These are phyloP conservation scores for Xerophyta viscosa DNA, from an alignment of 106 monocot genomes.

Conservation along the genomic window DNA sequence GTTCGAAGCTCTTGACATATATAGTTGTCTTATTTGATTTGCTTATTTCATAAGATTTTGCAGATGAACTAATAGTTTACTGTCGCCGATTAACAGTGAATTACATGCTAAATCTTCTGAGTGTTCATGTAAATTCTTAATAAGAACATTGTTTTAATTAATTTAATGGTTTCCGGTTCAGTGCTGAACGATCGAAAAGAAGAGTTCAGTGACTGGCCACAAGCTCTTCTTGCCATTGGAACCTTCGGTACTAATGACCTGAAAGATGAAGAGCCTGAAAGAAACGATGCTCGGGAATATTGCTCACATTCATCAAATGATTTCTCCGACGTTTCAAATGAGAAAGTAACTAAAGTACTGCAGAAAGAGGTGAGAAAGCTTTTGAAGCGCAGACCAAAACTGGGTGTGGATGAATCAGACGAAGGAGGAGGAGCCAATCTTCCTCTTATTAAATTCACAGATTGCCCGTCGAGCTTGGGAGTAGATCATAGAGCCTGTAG, in stretches of 20 bases:
- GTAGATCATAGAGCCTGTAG: slow-evolving; percentile 16
- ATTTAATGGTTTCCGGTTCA: slow-evolving; percentile 12
- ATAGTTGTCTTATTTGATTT: too few relatives aligned
- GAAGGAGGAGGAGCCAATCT: slow-evolving; percentile 21
- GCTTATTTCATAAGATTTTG: too few relatives aligned
- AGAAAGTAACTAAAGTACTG: slow-evolving; percentile 46
- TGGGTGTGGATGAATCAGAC: slow-evolving; percentile 5
- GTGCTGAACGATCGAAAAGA: slow-evolving; percentile 26
- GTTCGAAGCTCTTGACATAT: too few relatives aligned
- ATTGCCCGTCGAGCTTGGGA: slow-evolving; percentile 54
- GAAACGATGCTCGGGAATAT: slow-evolving; percentile 1
- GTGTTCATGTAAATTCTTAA: too few relatives aligned
- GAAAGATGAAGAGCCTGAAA: slow-evolving; percentile 15
- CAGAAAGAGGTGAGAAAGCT: slow-evolving; percentile 37
- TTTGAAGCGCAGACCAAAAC: slow-evolving; percentile 25
- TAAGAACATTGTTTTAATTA: neutral
- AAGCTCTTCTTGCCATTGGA: slow-evolving; percentile 57
- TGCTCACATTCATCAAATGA: slow-evolving; percentile 11
- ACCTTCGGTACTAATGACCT: slow-evolving; percentile 50
- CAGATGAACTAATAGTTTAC: too few relatives aligned
- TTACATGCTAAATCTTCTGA: neutral
- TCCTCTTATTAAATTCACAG: slow-evolving; percentile 43
- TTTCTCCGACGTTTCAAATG: slow-evolving; percentile 32
- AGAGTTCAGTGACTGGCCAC: slow-evolving; percentile 70
- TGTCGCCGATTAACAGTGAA: too few relatives aligned